A percentile compares a stretch with the other conserved stretches of the same genome.
Conservation (phyloP, 352 stramenopile species). For the Phytophthora constricta region DNA sequence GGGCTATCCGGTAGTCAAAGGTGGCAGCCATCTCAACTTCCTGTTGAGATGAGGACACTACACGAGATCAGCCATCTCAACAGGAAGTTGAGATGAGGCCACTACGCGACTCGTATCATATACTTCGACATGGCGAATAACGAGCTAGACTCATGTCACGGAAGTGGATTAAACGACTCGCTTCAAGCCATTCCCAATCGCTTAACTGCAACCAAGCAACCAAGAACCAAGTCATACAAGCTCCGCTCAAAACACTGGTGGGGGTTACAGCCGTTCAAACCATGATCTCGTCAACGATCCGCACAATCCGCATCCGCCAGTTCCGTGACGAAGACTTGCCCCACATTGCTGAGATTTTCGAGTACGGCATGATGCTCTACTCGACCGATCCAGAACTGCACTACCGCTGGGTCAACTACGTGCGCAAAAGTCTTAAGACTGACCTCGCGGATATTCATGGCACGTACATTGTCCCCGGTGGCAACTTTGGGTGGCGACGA, state of each 20-base stretch:
- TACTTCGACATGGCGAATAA: too few relatives aligned
- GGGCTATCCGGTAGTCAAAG: background rate
- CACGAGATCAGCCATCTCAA: background rate
- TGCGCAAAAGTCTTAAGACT: conserved; percentile 37
- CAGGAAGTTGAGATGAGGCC: background rate
- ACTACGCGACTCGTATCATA: too few relatives aligned
- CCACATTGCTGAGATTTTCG: conserved; percentile 42
- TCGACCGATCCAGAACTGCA: conserved; percentile 25
- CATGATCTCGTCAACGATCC: conserved; percentile 20
- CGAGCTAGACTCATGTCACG: too few relatives aligned
- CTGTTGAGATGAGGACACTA: background rate
- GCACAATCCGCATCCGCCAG: conserved; percentile 39
- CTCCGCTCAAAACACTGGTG: too few relatives aligned
- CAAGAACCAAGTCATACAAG: background rate
- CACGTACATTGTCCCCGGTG: conserved; percentile 42
- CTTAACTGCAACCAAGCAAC: background rate
- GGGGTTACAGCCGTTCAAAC: background rate
- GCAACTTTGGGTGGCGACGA: conserved; percentile 56
- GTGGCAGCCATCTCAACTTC: background rate
- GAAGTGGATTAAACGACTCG: too few relatives aligned
- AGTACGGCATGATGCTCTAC: conserved; percentile 49
- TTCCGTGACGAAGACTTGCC: conserved; percentile 39
- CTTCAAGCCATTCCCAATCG: background rate
- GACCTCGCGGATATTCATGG: conserved; percentile 44
- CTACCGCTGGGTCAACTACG: conserved; percentile 35